A percentile compares a stretch with the other conserved stretches of the same genome.
These are phyloP conservation scores for Hypoxylon rubiginosum DNA, from an alignment of 2,329 filamentous ascomycete genomes.

Conservation along the genomic window DNA sequence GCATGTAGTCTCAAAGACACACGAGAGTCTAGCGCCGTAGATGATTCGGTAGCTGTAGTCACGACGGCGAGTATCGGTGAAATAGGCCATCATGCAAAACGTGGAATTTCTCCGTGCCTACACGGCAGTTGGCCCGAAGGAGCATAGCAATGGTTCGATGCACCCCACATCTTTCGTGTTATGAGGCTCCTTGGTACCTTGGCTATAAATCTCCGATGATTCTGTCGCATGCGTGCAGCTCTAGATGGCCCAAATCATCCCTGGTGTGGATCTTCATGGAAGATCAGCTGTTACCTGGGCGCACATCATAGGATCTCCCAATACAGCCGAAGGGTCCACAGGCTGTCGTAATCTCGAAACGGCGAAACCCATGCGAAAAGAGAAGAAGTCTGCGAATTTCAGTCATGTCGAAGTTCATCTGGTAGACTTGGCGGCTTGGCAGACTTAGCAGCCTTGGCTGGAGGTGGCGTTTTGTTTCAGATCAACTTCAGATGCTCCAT, in stretches of 20 bases:
- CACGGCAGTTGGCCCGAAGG: slow-evolving; percentile 8
- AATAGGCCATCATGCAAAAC: slow-evolving; percentile 10
- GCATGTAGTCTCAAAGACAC: background rate
- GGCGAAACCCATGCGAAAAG: slow-evolving; percentile 1
- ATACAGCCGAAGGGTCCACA: slow-evolving; percentile 21
- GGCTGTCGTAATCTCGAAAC: slow-evolving; percentile 29
- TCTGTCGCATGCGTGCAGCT: slow-evolving; percentile 11
- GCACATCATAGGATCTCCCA: slow-evolving; percentile 34
- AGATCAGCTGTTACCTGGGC: slow-evolving; percentile 35
- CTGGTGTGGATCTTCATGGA: slow-evolving; percentile 25
- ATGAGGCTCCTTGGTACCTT: slow-evolving; percentile 37
- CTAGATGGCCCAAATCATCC: slow-evolving; percentile 8
- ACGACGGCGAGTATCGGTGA: slow-evolving; percentile 5
- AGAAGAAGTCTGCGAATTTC: background rate
- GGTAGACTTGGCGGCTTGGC: slow-evolving; percentile 36
- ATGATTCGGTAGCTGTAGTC: slow-evolving; percentile 12
- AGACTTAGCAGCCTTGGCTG: slow-evolving; percentile 26
- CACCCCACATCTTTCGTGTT: slow-evolving; percentile 17
- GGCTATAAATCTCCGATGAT: slow-evolving; percentile 17
- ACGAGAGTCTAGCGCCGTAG: background rate
- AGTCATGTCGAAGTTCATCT: slow-evolving; percentile 21
- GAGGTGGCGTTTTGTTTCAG: slow-evolving; percentile 36
- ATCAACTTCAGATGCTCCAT: slow-evolving; percentile 41
- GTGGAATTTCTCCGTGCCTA: slow-evolving; percentile 1
- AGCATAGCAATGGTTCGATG: slow-evolving; percentile 28